These are phyloP conservation scores for Ormosia emarginata DNA, from an alignment of 306 rosid genomes.

Conservation along the genomic window DNA sequence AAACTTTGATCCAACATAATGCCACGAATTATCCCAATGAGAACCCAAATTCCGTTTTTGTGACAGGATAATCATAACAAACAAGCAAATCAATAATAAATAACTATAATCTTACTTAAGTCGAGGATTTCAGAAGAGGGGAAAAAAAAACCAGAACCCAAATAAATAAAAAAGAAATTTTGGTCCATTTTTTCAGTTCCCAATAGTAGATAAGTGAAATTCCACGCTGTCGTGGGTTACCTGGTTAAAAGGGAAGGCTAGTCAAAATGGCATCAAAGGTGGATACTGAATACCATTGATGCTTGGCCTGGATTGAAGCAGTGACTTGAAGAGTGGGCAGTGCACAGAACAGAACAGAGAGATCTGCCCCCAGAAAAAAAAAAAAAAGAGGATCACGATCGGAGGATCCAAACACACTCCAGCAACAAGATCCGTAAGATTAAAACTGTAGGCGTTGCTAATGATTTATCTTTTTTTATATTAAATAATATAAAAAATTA, in stretches of 20 bases:
- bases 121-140: background rate
- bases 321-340: background rate
- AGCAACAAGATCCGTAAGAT: constrained; percentile 49
- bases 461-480: background rate
- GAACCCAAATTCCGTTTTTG: constrained; percentile 11
- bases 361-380: constrained; percentile 43
- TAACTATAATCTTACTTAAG: background rate
- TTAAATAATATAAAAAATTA: background rate
- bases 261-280: constrained; percentile 46
- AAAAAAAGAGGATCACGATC: constrained; percentile 45
- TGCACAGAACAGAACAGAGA: background rate
- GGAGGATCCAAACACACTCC: constrained; percentile 42
- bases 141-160: background rate
- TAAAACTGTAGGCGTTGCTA: constrained; percentile 18
- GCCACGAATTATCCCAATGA: constrained; percentile 19
- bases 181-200: background rate
- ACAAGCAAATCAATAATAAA: background rate
- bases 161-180: constrained; percentile 16
- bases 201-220: constrained; percentile 21
- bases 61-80: background rate
- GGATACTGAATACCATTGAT: constrained; percentile 20
- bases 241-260: constrained; percentile 26
- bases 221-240: constrained; percentile 26
- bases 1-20: constrained; percentile 21
- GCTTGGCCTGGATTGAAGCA: background rate